Evolutionary conservation across 2,329 filamentous ascomycete species (phyloP).

Genomic region (Exophiala sp.): DNA sequence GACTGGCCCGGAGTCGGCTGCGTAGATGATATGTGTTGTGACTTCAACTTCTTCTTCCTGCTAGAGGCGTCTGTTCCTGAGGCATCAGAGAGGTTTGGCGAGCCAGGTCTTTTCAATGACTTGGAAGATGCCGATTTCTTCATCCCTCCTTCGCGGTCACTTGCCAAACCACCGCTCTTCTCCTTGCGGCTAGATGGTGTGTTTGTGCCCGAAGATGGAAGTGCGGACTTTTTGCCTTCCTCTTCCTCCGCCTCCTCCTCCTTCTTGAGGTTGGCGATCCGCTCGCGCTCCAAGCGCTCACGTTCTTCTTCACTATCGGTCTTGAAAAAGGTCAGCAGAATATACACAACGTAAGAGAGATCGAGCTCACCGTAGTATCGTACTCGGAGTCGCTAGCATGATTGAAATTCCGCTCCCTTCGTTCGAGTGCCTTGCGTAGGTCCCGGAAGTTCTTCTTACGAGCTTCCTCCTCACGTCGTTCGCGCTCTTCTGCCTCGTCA

Average conservation of each 20-base stretch:
- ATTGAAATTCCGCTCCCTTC: conserved; percentile 77
- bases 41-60: conserved; percentile 65
- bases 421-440: conserved; percentile 72
- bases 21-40: conserved; percentile 52
- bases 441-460: conserved; percentile 67
- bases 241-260: conserved; percentile 45
- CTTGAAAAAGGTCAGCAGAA: conserved; percentile 27
- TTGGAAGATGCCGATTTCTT: conserved; percentile 49
- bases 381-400: conserved; percentile 68
- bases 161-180: conserved; percentile 45
- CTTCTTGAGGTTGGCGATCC: conserved; percentile 47
- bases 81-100: conserved; percentile 80
- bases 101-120: conserved; percentile 74
- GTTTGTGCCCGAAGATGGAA: conserved; percentile 58
- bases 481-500: conserved; percentile 62
- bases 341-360: conserved; percentile 31
- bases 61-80: conserved; percentile 78
- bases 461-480: conserved; percentile 58
- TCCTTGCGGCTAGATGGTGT: conserved; percentile 56
- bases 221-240: conserved; percentile 49
- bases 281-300: conserved; percentile 50
- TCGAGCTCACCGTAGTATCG: conserved; percentile 44
- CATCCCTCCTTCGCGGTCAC: conserved; percentile 29
- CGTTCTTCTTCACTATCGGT: conserved; percentile 52
- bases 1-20: conserved; percentile 42